Evolutionary conservation across 176 grass and related monocot genomes (phyloP).

Genomic region (Carex cristatella): DNA sequence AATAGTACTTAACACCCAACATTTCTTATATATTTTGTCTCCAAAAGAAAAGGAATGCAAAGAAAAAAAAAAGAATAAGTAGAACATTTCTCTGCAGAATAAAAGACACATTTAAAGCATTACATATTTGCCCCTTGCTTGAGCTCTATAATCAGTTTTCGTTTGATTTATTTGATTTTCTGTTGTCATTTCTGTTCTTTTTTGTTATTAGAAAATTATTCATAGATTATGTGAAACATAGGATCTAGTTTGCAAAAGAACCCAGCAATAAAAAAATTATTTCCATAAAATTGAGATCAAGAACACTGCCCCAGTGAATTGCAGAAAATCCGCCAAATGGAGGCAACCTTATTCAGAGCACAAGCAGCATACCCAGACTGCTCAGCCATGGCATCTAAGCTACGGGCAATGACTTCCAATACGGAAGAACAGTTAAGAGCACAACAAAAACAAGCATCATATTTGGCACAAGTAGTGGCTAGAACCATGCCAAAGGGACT

Average conservation of each 20-base stretch:
- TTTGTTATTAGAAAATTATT: neutral
- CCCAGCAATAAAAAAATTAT: neutral
- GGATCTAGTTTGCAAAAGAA: neutral
- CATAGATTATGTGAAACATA: neutral
- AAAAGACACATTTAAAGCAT: neutral
- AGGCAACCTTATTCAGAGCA: slow-evolving; percentile 54
- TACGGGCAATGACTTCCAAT: slow-evolving; percentile 60
- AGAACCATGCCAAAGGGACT: slow-evolving; percentile 75
- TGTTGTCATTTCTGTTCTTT: neutral
- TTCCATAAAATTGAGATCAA: slow-evolving; percentile 35
- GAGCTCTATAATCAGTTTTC: neutral
- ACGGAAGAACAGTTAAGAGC: slow-evolving; percentile 76
- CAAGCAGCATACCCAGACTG: slow-evolving; percentile 57
- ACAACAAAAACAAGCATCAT: slow-evolving; percentile 54
- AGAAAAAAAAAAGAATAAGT: neutral
- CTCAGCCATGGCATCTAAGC: slow-evolving; percentile 52
- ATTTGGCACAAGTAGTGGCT: slow-evolving; percentile 62
- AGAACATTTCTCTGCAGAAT: neutral
- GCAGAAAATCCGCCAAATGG: slow-evolving; percentile 81
- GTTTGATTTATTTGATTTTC: neutral
- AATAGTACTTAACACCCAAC: neutral
- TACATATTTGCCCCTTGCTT: neutral
- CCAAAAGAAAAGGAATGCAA: no score
- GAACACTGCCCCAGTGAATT: slow-evolving; percentile 43
- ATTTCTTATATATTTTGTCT: neutral